These are phyloP conservation scores for Populus nigra DNA, from an alignment of 345 rosid genomes.

Conservation along the genomic window DNA sequence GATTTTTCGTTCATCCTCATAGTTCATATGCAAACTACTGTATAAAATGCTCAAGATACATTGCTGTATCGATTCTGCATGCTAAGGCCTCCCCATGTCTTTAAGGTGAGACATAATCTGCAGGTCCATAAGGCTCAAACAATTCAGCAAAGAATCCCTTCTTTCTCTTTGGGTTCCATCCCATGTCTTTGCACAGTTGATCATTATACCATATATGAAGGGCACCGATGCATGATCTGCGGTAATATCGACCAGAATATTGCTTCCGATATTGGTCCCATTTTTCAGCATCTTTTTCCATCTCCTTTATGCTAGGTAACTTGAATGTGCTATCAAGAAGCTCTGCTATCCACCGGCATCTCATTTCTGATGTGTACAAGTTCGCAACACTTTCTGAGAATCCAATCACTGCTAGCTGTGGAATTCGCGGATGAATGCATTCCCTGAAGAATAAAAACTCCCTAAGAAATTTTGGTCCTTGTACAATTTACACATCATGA, in stretches of 20 bases:
- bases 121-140: conserved; percentile 43
- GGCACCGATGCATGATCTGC: conserved; percentile 13
- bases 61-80: background rate
- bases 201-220: background rate
- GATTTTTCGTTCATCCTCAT: too few species aligned
- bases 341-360: conserved; percentile 40
- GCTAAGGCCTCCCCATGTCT: background rate
- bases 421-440: conserved; percentile 37
- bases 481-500: background rate
- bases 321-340: conserved; percentile 29
- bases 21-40: background rate
- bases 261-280: background rate
- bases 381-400: conserved; percentile 39
- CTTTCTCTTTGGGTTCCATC: conserved; percentile 41
- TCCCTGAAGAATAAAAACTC: conserved; percentile 25
- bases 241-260: background rate
- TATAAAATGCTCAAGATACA: background rate
- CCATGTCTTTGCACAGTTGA: background rate
- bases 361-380: conserved; percentile 40
- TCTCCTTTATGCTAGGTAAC: background rate
- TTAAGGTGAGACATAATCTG: conserved; percentile 33
- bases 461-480: background rate
- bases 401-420: conserved; percentile 43
- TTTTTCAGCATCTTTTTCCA: background rate
- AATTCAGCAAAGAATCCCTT: conserved; percentile 31